A percentile compares a stretch with the other conserved stretches of the same genome.
phyloP scores from a whole-genome alignment of 306 rosid species.

The Gleditsia sinensis region DNA sequence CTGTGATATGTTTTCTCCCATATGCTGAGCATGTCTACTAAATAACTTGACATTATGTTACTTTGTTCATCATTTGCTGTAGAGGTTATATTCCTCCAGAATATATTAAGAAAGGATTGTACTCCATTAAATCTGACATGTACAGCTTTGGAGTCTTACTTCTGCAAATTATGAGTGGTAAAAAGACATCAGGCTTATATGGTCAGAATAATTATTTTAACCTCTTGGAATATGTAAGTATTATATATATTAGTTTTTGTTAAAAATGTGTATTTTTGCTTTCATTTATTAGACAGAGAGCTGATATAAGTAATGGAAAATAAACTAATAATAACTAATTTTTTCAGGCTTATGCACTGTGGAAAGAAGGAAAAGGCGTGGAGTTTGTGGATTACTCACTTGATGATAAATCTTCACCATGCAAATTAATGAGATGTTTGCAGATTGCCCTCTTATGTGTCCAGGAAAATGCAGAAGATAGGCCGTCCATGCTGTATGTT shows the following conservation, averaged over 20 bases:
- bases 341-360: conserved; percentile 40
- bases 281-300: too few species aligned
- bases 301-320: too few species aligned
- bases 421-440: conserved; percentile 39
- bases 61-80: not conserved
- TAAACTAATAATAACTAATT: not conserved
- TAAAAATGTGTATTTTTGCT: too few species aligned
- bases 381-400: conserved; percentile 40
- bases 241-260: not conserved
- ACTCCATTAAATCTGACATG: conserved; percentile 39
- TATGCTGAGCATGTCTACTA: not conserved
- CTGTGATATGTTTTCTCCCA: too few species aligned
- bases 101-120: conserved; percentile 37
- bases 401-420: conserved; percentile 36
- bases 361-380: conserved; percentile 42
- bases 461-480: too few species aligned
- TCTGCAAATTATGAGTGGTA: conserved; percentile 50
- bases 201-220: conserved; percentile 20
- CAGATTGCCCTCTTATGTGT: too few species aligned
- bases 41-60: too few species aligned
- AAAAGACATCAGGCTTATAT: not conserved
- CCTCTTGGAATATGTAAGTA: conserved; percentile 44
- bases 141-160: conserved; percentile 50
- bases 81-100: conserved; percentile 41
- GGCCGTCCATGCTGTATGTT: too few species aligned